Evolutionary conservation across 2,329 filamentous ascomycete species (phyloP).

Genomic region (Esteya vermicola): DNA sequence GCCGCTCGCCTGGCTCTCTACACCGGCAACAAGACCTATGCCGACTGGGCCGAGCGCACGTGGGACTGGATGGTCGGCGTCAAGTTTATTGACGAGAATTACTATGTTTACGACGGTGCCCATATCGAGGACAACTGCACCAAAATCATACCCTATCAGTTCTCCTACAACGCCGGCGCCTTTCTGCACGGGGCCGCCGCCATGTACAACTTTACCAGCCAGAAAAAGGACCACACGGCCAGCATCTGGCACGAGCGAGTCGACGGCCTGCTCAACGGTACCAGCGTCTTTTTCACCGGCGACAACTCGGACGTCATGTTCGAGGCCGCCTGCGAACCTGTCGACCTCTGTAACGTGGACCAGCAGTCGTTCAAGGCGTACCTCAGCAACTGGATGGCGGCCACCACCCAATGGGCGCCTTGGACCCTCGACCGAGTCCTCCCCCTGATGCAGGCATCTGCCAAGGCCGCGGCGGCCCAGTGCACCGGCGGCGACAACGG

Average conservation of each 20-base stretch:
- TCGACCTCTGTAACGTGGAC: slow-evolving; percentile 50
- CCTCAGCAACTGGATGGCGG: slow-evolving; percentile 50
- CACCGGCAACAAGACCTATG: slow-evolving; percentile 67
- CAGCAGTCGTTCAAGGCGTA: slow-evolving; percentile 68
- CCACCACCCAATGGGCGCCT: slow-evolving; percentile 39
- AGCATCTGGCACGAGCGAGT: slow-evolving; percentile 42
- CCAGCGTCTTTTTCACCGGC: slow-evolving; percentile 35
- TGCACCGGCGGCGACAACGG: slow-evolving; percentile 38
- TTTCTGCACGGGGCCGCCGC: slow-evolving; percentile 46
- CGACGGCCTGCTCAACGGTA: slow-evolving; percentile 40
- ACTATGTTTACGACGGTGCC: slow-evolving; percentile 42
- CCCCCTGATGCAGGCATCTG: slow-evolving; percentile 33
- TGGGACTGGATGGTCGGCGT: slow-evolving; percentile 50
- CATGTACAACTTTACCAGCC: slow-evolving; percentile 45
- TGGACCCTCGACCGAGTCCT: slow-evolving; percentile 33
- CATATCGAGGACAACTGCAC: slow-evolving; percentile 32
- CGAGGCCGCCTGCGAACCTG: slow-evolving; percentile 53
- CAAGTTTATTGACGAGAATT: slow-evolving; percentile 41
- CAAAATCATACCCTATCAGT: slow-evolving; percentile 41
- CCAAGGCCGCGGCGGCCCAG: slow-evolving; percentile 34
- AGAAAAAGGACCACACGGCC: slow-evolving; percentile 10
- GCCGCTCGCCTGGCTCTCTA: slow-evolving; percentile 61
- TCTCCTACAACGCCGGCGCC: slow-evolving; percentile 57
- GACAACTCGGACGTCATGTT: slow-evolving; percentile 36
- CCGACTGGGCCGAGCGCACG: slow-evolving; percentile 56